Conservation (phyloP, 2,329 filamentous ascomycete species). For the Sarocladiaceae sp. region DNA sequence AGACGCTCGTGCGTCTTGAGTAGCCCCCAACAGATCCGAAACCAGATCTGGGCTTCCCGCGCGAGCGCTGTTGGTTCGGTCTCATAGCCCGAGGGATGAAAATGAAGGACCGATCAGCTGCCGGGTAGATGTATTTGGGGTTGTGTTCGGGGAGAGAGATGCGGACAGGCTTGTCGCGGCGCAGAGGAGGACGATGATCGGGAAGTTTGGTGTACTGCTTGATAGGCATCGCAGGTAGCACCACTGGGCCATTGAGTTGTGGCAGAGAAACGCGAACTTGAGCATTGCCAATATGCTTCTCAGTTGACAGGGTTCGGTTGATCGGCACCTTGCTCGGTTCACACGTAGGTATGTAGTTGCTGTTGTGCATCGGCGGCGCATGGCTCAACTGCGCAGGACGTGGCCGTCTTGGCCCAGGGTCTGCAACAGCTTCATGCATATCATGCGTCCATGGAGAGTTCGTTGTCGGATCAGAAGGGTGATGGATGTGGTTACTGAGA, state of each 20-base stretch:
- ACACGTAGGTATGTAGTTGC: conserved; percentile 51
- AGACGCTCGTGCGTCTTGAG: conserved; percentile 80
- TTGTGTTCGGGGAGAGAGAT: conserved; percentile 79
- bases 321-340: conserved; percentile 60
- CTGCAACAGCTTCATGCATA: conserved; percentile 72
- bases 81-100: conserved; percentile 94
- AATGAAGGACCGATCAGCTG: conserved; percentile 87
- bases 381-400: conserved; percentile 41
- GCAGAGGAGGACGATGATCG: conserved; percentile 87
- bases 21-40: conserved; percentile 63
- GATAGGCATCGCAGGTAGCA: conserved; percentile 72
- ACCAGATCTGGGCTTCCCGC: conserved; percentile 67
- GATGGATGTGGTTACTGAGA: conserved; percentile 32
- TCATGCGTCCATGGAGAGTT: conserved; percentile 88
- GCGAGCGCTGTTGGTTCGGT: conserved; percentile 80
- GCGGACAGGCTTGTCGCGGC: conserved; percentile 92
- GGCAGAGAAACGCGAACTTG: conserved; percentile 80
- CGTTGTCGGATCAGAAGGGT: conserved; percentile 56
- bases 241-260: conserved; percentile 65
- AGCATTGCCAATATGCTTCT: conserved; percentile 77
- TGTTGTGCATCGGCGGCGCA: conserved; percentile 47
- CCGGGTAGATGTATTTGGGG: conserved; percentile 87
- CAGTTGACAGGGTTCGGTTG: conserved; percentile 76
- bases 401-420: conserved; percentile 37
- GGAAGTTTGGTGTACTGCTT: conserved; percentile 93